Percentiles rank a stretch among this genome's conserved stretches.
Evolutionary conservation across 371 early-diverging fungal genomes (phyloP).

Genomic region (Nematocida ausubeli): DNA sequence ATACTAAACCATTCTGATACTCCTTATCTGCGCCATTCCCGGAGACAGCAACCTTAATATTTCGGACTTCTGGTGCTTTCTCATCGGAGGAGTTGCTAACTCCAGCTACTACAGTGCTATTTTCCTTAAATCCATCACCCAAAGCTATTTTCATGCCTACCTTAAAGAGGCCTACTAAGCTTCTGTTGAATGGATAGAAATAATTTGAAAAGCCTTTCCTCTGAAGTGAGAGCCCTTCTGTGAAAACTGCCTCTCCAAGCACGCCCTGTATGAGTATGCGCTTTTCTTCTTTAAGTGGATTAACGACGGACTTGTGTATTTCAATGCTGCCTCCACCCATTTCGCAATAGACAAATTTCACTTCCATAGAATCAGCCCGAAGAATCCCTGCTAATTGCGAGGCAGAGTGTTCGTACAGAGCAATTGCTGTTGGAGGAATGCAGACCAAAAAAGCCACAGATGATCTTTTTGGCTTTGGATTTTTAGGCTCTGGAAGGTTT

Average conservation of each 20-base stretch:
- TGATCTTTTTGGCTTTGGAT: not conserved
- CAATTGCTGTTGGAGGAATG: not conserved
- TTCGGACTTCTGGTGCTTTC: no score
- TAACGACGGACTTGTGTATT: not conserved
- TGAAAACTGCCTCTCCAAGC: not conserved
- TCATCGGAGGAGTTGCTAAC: no score
- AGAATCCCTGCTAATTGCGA: not conserved
- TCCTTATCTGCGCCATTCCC: no score
- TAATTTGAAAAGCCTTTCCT: not conserved
- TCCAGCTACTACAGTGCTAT: no score
- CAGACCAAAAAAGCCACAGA: not conserved
- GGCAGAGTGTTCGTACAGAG: not conserved
- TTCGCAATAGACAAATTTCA: not conserved
- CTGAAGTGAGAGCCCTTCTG: not conserved
- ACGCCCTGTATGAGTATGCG: not conserved
- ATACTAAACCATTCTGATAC: no score
- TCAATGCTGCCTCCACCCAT: not conserved
- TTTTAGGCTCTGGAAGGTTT: no score
- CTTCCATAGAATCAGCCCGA: not conserved
- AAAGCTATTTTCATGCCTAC: not conserved
- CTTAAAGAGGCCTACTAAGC: not conserved
- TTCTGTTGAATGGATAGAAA: not conserved
- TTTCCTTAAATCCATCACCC: not conserved
- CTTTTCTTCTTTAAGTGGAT: not conserved
- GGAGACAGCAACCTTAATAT: no score